Evolutionary conservation across 2,329 filamentous ascomycete species (phyloP).

Genomic region (Fusarium nelsonii): DNA sequence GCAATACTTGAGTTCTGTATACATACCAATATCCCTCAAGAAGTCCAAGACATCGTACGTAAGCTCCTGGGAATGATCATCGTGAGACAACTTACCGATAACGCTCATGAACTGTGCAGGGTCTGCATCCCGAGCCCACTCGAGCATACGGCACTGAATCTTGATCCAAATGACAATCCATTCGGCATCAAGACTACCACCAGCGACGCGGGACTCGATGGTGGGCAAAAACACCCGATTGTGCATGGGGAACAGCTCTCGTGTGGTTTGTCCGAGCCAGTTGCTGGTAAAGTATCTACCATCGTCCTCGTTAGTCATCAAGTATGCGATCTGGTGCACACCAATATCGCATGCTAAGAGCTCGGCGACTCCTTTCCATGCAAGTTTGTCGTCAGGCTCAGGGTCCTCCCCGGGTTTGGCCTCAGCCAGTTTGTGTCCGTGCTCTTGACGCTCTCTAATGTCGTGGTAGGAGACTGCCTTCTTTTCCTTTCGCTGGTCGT

Average conservation of each 20-base stretch:
- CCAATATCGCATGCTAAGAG: slow-evolving; percentile 45
- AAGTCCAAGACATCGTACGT: slow-evolving; percentile 55
- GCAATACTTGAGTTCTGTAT: slow-evolving; percentile 48
- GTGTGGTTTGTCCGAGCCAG: slow-evolving; percentile 42
- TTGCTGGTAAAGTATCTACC: slow-evolving; percentile 18
- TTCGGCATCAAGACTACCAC: slow-evolving; percentile 51
- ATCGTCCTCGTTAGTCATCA: slow-evolving; percentile 23
- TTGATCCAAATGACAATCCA: slow-evolving; percentile 53
- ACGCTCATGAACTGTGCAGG: slow-evolving; percentile 50
- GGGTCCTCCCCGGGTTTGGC: not conserved
- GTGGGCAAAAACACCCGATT: slow-evolving; percentile 23
- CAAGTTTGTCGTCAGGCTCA: not conserved
- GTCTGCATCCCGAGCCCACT: slow-evolving; percentile 46
- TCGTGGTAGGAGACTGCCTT: slow-evolving; percentile 2
- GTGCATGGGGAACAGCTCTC: not conserved
- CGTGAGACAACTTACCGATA: slow-evolving; percentile 41
- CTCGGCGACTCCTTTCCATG: slow-evolving; percentile 44
- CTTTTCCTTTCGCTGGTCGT: not conserved
- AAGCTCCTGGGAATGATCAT: slow-evolving; percentile 11
- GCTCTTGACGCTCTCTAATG: not conserved
- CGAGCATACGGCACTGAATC: slow-evolving; percentile 51
- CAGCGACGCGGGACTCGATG: slow-evolving; percentile 56
- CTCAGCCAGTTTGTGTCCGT: not conserved
- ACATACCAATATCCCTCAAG: slow-evolving; percentile 52
- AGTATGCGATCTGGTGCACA: slow-evolving; percentile 38